Evolutionary conservation across 148 eudicot genomes (phyloP).

Genomic region (Tetragonia tetragonoides): DNA sequence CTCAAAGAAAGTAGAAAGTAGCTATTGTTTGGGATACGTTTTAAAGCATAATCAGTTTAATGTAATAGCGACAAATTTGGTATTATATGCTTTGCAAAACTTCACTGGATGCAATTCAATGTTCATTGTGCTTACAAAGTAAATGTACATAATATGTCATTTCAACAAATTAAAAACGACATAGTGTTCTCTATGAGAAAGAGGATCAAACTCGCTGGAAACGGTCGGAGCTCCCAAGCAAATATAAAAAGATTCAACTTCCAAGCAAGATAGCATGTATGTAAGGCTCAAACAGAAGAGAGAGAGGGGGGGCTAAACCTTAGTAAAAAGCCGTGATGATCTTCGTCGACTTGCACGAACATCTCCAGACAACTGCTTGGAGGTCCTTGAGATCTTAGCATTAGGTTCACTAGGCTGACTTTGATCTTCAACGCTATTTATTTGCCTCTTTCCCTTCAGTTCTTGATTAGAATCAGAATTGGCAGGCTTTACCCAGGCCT

Average conservation of each 20-base stretch:
- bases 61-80: neutral
- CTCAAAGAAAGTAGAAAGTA: no score
- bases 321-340: slow-evolving; percentile 35
- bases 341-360: slow-evolving; percentile 37
- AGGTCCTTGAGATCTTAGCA: slow-evolving; percentile 30
- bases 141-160: neutral
- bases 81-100: neutral
- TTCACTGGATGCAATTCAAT: neutral
- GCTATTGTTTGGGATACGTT: no score
- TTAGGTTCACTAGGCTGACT: slow-evolving; percentile 19
- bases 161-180: no score
- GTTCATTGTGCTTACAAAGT: neutral
- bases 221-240: neutral
- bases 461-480: slow-evolving; percentile 20
- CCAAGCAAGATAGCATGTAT: neutral
- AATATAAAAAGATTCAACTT: neutral
- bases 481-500: slow-evolving; percentile 13
- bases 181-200: no score
- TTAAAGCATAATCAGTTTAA: no score
- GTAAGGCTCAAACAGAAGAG: neutral
- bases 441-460: slow-evolving; percentile 30
- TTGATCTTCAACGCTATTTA: slow-evolving; percentile 18
- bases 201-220: neutral
- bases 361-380: slow-evolving; percentile 29
- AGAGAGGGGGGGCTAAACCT: slow-evolving; percentile 24